These are phyloP conservation scores for Cryptococcus sp. DNA, from an alignment of 1,284 basidiomycete species.

Conservation along the genomic window DNA sequence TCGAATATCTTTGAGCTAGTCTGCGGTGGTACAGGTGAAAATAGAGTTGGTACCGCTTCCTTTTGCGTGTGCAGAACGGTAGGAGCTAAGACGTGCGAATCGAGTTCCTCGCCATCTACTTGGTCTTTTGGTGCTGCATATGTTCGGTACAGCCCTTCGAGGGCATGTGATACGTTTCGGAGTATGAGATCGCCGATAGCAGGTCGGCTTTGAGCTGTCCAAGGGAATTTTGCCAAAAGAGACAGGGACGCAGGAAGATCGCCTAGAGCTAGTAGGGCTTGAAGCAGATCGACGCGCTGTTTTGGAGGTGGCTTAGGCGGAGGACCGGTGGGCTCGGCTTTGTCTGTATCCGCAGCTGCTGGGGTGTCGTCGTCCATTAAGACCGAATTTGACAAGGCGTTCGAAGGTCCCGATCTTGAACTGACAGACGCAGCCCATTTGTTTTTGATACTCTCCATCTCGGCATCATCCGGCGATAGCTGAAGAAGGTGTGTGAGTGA, in stretches of 20 bases:
- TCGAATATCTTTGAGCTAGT: slow-evolving; percentile 71
- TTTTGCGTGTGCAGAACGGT: slow-evolving; percentile 11
- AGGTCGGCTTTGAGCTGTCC: slow-evolving; percentile 78
- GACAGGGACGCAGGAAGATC: slow-evolving; percentile 74
- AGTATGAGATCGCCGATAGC: slow-evolving; percentile 83
- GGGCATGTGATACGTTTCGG: slow-evolving; percentile 67
- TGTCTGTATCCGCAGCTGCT: slow-evolving; percentile 17
- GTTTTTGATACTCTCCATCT: slow-evolving; percentile 68
- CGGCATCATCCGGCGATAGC: slow-evolving; percentile 72
- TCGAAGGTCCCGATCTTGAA: slow-evolving; percentile 66
- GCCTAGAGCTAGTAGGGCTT: slow-evolving; percentile 83
- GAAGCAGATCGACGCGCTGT: slow-evolving; percentile 78
- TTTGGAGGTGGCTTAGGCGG: slow-evolving; percentile 58
- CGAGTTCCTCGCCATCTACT: slow-evolving; percentile 43
- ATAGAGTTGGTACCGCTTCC: slow-evolving; percentile 57
- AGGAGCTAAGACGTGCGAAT: slow-evolving; percentile 16
- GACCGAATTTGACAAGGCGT: slow-evolving; percentile 84
- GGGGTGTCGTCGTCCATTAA: slow-evolving; percentile 65
- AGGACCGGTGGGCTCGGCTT: slow-evolving; percentile 50
- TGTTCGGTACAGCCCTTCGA: slow-evolving; percentile 68
- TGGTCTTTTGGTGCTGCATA: slow-evolving; percentile 44
- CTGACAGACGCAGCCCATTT: slow-evolving; percentile 70
- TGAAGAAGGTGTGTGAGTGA: slow-evolving; percentile 44
- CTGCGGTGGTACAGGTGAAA: slow-evolving; percentile 72
- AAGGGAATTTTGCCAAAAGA: slow-evolving; percentile 79